Base-by-base conservation (phyloP, 352 stramenopile genomes). In the Aphanomyces stellatus region DNA sequence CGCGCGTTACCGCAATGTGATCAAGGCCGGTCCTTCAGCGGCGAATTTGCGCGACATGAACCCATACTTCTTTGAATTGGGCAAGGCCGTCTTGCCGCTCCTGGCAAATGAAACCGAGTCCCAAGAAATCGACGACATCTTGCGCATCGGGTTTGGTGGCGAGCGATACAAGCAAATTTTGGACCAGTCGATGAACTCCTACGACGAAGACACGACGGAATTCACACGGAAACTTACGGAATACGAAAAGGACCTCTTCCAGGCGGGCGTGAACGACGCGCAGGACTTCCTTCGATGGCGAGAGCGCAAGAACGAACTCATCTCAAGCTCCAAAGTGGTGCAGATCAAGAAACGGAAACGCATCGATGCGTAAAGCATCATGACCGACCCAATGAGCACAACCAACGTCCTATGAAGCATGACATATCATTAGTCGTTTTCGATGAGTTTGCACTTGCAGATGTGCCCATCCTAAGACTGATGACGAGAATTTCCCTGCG, bases 151-250 rank as follows among this genome's bases (percentile, higher is more conserved):
- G 22, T 91, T 88, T 53, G 78, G 81, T 48, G 83, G 85, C 27
- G 83, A 93, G 66, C 79, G 85, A 17, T 93, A 88, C 72, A 77
- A 81, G 35, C 73, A 78, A 31, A 76, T 93, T 24, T 73, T 93
- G 60, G 90, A 93, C 74, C 89, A 92, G 65, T 79, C 81, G 28
- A 91, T 92, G 85, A 91, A 85, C 72, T 78, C 83, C 43, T 67
- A 90, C 72, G 74, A 90, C 55, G 83, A 91, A 71, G 85, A 93
- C 76, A 91, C 81, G 60, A 91, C 84, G 56, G 84, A 91, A 75
- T 88, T 93, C 60, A 93, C 82, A 41, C 72, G 79, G 35, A 83
- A 84, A 40, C 79, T 91, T 17, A 88, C 79, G 0, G 75, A 86
- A 41, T 74, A 80, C 62, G 81, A 89, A 71, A 85, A 87, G 69